Base-by-base conservation (phyloP, 768 basidiomycete species). In the Termitomyces sp. region DNA sequence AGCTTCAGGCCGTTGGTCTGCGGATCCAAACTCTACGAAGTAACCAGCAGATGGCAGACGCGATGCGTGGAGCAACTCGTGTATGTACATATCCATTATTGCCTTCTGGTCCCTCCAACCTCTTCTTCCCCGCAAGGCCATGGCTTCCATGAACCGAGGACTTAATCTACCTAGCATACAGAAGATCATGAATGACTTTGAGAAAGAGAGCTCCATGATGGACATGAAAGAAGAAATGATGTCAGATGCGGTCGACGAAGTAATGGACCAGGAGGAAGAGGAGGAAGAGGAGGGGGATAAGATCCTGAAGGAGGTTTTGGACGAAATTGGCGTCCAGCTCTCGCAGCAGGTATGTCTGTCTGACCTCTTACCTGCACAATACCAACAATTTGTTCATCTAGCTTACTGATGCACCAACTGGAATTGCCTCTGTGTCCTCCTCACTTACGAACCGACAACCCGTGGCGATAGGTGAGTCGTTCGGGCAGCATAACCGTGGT, bases 141-240 rank as follows among this genome's bases (percentile, higher is more conserved):
- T 99, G 97, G 91, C 88, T 12, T 85, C 94, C 37, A 98, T 99
- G 97, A 98, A 98, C 72, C 85, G 92, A 52, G 93, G 93, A 46
- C 83, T 98, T 64, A 98, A 99, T 75, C 83, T 98, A 15, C 97
- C 97, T 15, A 86, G 86, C 63, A 98, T 99, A 61, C 92, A 95
- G 72, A 86, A 87, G 57, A 98, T 98, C 71, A 96, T 99, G 92
- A 93, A 88, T 68, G 96, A 99, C 50, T 99, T 99, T 69, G 97
- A 99, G 79, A 90, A 87, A 69, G 97, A 99, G 76, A 96, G 91
- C 67, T 87, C 94, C 5, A 94, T 89, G 76, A 99, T 99, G 97
- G 97, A 99, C 76, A 98, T 99, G 97, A 99, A 98, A 74, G 97
- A 98, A 76, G 96, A 97, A 73, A 98, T 98, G 92, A 99, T 98